Conservation (phyloP, 2,329 filamentous ascomycete genomes). For the Clonostachys sp. region DNA sequence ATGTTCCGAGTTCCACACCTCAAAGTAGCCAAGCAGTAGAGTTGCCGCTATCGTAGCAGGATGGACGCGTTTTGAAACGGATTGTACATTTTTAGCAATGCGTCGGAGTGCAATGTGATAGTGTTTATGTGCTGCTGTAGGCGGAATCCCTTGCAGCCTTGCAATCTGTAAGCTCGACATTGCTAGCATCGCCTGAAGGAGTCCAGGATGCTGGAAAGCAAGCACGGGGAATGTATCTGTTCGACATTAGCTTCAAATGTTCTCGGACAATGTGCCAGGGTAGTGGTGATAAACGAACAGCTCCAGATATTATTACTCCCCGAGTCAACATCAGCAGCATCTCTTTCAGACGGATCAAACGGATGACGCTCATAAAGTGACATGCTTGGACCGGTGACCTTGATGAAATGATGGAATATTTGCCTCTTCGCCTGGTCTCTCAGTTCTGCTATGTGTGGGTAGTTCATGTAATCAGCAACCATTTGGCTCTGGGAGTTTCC, state of each 20-base stretch:
- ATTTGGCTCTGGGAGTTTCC: slow-evolving; percentile 41
- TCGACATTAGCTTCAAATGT: not conserved
- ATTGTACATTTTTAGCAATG: slow-evolving; percentile 70
- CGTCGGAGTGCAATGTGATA: slow-evolving; percentile 82
- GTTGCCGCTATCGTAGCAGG: slow-evolving; percentile 85
- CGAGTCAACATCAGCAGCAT: slow-evolving; percentile 55
- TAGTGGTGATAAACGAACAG: slow-evolving; percentile 32
- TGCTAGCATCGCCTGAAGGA: slow-evolving; percentile 88
- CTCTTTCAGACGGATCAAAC: slow-evolving; percentile 58
- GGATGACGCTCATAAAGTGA: slow-evolving; percentile 85
- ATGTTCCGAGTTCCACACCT: slow-evolving; percentile 92
- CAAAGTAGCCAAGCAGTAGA: slow-evolving; percentile 83
- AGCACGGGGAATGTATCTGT: slow-evolving; percentile 76
- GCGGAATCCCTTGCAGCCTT: slow-evolving; percentile 68
- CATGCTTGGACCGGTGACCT: slow-evolving; percentile 79
- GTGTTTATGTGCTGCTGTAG: slow-evolving; percentile 82
- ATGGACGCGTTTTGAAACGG: slow-evolving; percentile 64
- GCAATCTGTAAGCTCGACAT: slow-evolving; percentile 84
- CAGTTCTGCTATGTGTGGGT: slow-evolving; percentile 64
- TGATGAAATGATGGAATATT: slow-evolving; percentile 89
- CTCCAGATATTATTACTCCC: slow-evolving; percentile 62
- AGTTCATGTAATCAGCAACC: slow-evolving; percentile 63
- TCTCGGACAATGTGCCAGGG: too few species aligned
- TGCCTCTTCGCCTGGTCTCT: slow-evolving; percentile 75
- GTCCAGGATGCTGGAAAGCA: slow-evolving; percentile 77